Conservation (phyloP, 495 filamentous ascomycete species). For the Sordaria brevicollis region DNA sequence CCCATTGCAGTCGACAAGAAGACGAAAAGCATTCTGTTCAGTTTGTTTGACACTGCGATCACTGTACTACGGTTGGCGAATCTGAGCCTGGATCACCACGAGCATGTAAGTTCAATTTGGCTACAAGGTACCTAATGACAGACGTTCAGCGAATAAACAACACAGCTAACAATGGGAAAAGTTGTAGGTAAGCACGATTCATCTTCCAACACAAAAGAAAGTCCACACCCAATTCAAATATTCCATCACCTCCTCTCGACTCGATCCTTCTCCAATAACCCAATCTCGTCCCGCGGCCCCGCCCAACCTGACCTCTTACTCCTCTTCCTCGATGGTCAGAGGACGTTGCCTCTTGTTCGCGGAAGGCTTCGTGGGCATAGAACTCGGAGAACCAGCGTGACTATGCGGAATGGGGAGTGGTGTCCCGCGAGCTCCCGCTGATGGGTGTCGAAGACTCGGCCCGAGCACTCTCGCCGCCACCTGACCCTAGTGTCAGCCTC, state of each 20-base stretch:
- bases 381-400: not conserved
- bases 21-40: too few relatives aligned
- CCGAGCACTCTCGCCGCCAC: not conserved
- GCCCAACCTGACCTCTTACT: not conserved
- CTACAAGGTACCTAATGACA: too few relatives aligned
- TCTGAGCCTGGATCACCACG: too few relatives aligned
- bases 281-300: too few relatives aligned
- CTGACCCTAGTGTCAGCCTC: not conserved
- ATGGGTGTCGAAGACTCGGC: not conserved
- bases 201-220: not conserved
- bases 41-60: too few relatives aligned
- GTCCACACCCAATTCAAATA: not conserved
- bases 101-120: too few relatives aligned
- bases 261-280: not conserved
- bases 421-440: not conserved
- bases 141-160: not conserved
- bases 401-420: not conserved
- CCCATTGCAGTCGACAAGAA: too few relatives aligned
- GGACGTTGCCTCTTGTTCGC: not conserved
- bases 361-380: not conserved
- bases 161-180: not conserved
- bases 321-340: not conserved
- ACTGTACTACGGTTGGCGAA: too few relatives aligned
- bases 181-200: not conserved
- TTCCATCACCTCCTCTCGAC: not conserved